phyloP scores from a whole-genome alignment of 768 basidiomycete species.

The Naganishia friedmannii region DNA sequence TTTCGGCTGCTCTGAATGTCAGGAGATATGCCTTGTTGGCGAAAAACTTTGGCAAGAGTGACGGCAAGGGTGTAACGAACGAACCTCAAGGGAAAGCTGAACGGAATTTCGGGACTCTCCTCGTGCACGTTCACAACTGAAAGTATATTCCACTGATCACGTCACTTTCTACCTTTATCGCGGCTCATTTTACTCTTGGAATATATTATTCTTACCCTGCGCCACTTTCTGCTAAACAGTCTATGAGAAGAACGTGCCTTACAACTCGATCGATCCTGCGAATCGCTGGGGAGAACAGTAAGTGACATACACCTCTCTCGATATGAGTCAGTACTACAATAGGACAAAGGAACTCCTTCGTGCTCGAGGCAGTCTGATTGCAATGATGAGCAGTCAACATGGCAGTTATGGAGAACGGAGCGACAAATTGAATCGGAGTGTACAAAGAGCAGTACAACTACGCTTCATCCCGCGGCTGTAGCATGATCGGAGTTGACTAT shows the following conservation, averaged over 20 bases:
- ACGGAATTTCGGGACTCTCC: not conserved
- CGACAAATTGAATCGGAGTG: too few species aligned
- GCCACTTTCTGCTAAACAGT: conserved; percentile 27
- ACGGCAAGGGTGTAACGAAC: not conserved
- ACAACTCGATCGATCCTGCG: conserved; percentile 35
- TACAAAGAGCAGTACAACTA: too few species aligned
- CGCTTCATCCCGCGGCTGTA: too few species aligned
- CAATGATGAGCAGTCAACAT: too few species aligned
- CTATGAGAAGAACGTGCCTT: conserved; percentile 43
- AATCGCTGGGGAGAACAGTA: conserved; percentile 50
- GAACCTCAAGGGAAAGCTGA: not conserved
- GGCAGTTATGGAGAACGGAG: too few species aligned
- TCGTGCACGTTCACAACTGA: not conserved
- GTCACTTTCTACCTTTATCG: not conserved
- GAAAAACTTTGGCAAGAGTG: too few species aligned
- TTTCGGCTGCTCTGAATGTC: not conserved
- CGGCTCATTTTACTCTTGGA: too few species aligned
- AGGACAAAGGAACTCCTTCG: too few species aligned
- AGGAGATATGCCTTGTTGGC: not conserved
- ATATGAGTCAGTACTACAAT: too few species aligned
- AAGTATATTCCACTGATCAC: not conserved
- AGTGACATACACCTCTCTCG: conserved; percentile 16
- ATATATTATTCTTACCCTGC: not conserved
- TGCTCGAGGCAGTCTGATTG: too few species aligned
- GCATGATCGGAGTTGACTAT: too few species aligned